These are phyloP conservation scores for Amanita thiersii DNA, from an alignment of 768 basidiomycete species.

Conservation along the genomic window DNA sequence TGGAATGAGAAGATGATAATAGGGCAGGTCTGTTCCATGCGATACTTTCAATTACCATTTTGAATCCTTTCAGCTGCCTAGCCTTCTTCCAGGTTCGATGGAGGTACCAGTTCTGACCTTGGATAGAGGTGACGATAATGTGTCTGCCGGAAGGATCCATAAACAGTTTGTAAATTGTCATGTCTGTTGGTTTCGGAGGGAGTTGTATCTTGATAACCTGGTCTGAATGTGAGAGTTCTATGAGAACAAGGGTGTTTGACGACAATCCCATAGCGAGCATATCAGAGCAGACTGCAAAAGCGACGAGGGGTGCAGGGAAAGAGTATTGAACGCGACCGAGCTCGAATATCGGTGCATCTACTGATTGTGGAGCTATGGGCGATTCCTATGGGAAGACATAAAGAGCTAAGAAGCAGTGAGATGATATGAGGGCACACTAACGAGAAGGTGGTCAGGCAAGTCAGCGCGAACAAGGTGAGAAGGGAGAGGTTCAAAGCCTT, in stretches of 20 bases:
- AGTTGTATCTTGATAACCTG: constrained; percentile 78
- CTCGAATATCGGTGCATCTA: constrained; percentile 61
- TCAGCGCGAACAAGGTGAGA: constrained; percentile 37
- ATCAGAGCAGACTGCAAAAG: constrained; percentile 81
- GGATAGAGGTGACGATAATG: constrained; percentile 74
- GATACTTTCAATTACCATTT: constrained; percentile 83
- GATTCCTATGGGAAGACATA: constrained; percentile 23
- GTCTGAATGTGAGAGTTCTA: constrained; percentile 83
- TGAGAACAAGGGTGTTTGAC: constrained; percentile 74
- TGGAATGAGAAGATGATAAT: constrained; percentile 55
- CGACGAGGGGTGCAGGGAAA: constrained; percentile 76
- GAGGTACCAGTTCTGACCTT: constrained; percentile 93
- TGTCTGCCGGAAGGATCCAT: constrained; percentile 92
- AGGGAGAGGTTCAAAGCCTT: constrained; percentile 78
- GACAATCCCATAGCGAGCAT: constrained; percentile 77
- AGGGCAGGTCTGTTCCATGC: constrained; percentile 81
- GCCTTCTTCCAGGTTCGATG: constrained; percentile 79
- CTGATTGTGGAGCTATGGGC: constrained; percentile 20
- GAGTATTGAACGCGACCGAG: constrained; percentile 86
- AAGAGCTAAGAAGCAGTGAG: background rate
- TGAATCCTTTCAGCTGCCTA: constrained; percentile 67
- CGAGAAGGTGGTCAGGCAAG: constrained; percentile 21
- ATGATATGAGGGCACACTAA: background rate
- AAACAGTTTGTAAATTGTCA: constrained; percentile 77
- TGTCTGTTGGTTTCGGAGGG: constrained; percentile 65